Percentiles rank a stretch among this genome's conserved stretches.
Conservation (phyloP, 2,329 filamentous ascomycete genomes). For the Pleoardoris graminearum region DNA sequence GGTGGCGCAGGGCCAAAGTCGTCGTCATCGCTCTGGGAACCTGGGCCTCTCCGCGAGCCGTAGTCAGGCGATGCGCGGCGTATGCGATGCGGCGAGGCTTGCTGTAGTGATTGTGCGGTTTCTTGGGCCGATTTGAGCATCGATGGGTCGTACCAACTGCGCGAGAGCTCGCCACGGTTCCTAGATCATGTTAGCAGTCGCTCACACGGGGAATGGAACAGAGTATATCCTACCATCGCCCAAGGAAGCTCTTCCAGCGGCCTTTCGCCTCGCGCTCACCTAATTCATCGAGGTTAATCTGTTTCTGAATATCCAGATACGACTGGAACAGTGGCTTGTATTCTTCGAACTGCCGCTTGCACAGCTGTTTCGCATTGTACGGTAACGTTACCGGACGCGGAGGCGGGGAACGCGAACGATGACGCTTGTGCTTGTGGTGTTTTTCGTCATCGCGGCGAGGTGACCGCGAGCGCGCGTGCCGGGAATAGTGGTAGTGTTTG, state of each 20-base stretch:
- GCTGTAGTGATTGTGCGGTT: conserved; percentile 26
- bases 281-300: conserved; percentile 68
- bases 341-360: conserved; percentile 66
- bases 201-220: not conserved
- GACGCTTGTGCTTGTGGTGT: conserved; percentile 31
- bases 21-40: conserved; percentile 47
- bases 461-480: conserved; percentile 38
- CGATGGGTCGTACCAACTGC: conserved; percentile 90
- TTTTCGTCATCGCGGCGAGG: conserved; percentile 32
- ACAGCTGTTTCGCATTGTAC: conserved; percentile 65
- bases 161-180: conserved; percentile 83
- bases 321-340: conserved; percentile 77
- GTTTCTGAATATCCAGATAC: conserved; percentile 88
- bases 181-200: conserved; percentile 57
- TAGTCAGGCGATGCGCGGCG: conserved; percentile 30
- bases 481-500: conserved; percentile 46
- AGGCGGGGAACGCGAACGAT: conserved; percentile 37
- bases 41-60: conserved; percentile 9
- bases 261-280: conserved; percentile 76
- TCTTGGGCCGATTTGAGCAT: conserved; percentile 61
- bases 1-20: conserved; percentile 59
- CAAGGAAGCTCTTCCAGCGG: conserved; percentile 90
- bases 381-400: conserved; percentile 57
- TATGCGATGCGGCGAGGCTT: conserved; percentile 14
- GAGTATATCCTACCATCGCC: conserved; percentile 69